A percentile compares a stretch with the other conserved stretches of the same genome.
phyloP scores from a whole-genome alignment of 2,329 filamentous ascomycete genomes.

The Epichloe bromicola region DNA sequence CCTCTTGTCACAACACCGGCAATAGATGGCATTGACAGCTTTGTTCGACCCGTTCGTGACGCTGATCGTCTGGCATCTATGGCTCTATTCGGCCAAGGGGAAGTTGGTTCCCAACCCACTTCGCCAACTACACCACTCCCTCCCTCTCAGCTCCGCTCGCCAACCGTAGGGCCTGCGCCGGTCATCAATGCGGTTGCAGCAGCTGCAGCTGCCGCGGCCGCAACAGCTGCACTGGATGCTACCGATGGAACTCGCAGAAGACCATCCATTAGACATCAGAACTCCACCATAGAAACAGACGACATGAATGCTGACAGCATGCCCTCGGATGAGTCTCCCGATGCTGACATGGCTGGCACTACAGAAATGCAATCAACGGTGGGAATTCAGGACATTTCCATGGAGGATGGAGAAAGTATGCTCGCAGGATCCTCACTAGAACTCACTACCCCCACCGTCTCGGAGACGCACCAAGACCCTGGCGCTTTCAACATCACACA shows the following conservation, averaged over 20 bases:
- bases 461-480: slow-evolving; percentile 65
- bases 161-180: slow-evolving; percentile 34
- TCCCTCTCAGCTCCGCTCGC: slow-evolving; percentile 45
- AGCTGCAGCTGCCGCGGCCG: slow-evolving; percentile 26
- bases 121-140: slow-evolving; percentile 78
- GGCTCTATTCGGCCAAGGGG: slow-evolving; percentile 54
- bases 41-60: slow-evolving; percentile 71
- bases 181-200: slow-evolving; percentile 35
- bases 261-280: slow-evolving; percentile 79
- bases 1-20: slow-evolving; percentile 54
- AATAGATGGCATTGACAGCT: slow-evolving; percentile 57
- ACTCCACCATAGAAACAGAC: slow-evolving; percentile 80
- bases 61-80: slow-evolving; percentile 74
- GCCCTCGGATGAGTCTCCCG: slow-evolving; percentile 62
- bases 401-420: slow-evolving; percentile 71
- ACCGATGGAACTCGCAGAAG: slow-evolving; percentile 50
- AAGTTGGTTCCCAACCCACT: slow-evolving; percentile 75
- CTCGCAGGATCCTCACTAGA: slow-evolving; percentile 63
- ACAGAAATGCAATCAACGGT: slow-evolving; percentile 71
- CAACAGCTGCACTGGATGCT: slow-evolving; percentile 35
- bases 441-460: slow-evolving; percentile 63
- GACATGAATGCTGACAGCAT: slow-evolving; percentile 77
- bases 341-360: slow-evolving; percentile 67
- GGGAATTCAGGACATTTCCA: slow-evolving; percentile 67
- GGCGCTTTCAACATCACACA: slow-evolving; percentile 94